Evolutionary conservation across 257 asterid species (phyloP).

Genomic region (Haberlea rhodopensis): DNA sequence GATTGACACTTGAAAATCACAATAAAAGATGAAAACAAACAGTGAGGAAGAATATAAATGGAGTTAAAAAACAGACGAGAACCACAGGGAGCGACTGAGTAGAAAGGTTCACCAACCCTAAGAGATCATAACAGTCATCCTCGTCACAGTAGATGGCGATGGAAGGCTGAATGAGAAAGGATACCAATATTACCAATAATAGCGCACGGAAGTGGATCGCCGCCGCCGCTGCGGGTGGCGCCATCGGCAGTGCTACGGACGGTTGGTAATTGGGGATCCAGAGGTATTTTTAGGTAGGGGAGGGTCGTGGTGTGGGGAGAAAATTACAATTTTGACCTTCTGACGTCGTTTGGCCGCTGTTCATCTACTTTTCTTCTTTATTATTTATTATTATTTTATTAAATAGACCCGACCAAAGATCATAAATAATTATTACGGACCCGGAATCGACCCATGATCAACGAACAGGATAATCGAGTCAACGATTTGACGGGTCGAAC

Average conservation of each 20-base stretch:
- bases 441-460: too few species aligned
- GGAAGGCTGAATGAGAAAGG: conserved; percentile 62
- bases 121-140: conserved; percentile 91
- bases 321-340: conserved; percentile 27
- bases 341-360: neutral
- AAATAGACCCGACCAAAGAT: too few species aligned
- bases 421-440: too few species aligned
- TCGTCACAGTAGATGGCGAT: conserved; percentile 89
- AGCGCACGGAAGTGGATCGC: conserved; percentile 48
- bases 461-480: too few species aligned
- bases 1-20: neutral
- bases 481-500: too few species aligned
- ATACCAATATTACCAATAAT: conserved; percentile 36
- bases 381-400: too few species aligned
- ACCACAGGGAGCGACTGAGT: neutral
- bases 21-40: conserved; percentile 9
- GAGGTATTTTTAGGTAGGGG: conserved; percentile 20
- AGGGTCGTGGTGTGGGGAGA: neutral
- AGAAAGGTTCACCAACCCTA: conserved; percentile 50
- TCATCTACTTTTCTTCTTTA: neutral
- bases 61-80: neutral
- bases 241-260: conserved; percentile 40
- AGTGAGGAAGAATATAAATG: neutral
- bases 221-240: conserved; percentile 40
- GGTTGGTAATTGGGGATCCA: conserved; percentile 5